These are phyloP conservation scores for Rhodotorula sp. DNA, from an alignment of 1,284 basidiomycete species.

Conservation along the genomic window DNA sequence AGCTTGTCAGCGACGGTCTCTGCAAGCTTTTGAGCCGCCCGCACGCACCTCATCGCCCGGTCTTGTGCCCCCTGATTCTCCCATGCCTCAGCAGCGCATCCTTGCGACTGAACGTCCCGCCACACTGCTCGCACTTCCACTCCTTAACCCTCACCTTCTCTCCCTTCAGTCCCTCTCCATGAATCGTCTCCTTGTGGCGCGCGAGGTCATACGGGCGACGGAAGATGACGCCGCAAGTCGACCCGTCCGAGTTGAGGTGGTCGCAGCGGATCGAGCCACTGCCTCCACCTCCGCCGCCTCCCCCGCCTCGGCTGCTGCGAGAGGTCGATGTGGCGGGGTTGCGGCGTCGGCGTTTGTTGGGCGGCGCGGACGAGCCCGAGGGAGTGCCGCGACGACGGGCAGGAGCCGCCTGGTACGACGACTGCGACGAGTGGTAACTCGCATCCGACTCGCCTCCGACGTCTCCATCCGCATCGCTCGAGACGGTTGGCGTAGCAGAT, in stretches of 20 bases:
- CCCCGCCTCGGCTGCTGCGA: background rate
- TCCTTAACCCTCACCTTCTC: constrained; percentile 30
- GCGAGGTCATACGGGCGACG: constrained; percentile 40
- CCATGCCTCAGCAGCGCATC: constrained; percentile 38
- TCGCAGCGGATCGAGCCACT: constrained; percentile 30
- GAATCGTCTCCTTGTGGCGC: constrained; percentile 38
- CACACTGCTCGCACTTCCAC: constrained; percentile 38
- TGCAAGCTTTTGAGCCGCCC: no score
- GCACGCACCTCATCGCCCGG: background rate
- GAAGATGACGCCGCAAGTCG: constrained; percentile 37
- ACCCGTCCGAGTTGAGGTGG: constrained; percentile 16
- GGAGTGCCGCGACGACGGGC: background rate
- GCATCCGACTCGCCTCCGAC: constrained; percentile 20
- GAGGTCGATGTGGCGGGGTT: background rate
- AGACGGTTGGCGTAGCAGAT: background rate
- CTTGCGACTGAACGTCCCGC: constrained; percentile 36
- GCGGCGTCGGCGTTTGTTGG: constrained; percentile 20
- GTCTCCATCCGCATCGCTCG: background rate
- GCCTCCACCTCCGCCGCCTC: background rate
- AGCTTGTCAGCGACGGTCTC: no score
- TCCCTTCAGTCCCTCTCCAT: constrained; percentile 22
- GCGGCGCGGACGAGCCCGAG: background rate
- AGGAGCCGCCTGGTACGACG: background rate
- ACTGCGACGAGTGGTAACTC: constrained; percentile 21
- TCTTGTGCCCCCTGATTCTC: constrained; percentile 26